Percentiles rank a stretch among this genome's conserved stretches.
phyloP scores from a whole-genome alignment of 2,329 filamentous ascomycete genomes.

The Epichloe scottii region DNA sequence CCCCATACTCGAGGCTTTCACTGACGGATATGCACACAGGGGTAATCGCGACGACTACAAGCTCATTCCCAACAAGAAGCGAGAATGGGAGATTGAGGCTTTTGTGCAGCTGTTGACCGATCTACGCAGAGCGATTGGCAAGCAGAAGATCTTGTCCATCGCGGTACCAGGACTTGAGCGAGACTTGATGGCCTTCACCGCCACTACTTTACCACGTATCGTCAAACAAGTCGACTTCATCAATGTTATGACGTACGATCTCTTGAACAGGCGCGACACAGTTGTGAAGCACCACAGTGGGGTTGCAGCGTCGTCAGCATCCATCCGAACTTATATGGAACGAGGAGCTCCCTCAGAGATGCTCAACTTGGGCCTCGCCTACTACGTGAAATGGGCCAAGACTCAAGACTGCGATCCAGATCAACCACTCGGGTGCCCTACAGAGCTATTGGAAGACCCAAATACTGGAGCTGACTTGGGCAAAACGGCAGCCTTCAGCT shows the following conservation, averaged over 20 bases:
- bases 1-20: background rate
- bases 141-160: conserved; percentile 48
- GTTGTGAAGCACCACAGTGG: conserved; percentile 53
- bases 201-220: conserved; percentile 44
- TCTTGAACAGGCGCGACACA: conserved; percentile 57
- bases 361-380: conserved; percentile 53
- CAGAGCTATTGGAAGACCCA: conserved; percentile 44
- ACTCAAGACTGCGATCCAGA: conserved; percentile 30
- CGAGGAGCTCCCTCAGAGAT: conserved; percentile 38
- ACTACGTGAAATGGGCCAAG: conserved; percentile 54
- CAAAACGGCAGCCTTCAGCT: conserved; percentile 48
- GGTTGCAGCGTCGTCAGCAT: conserved; percentile 39
- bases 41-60: conserved; percentile 64
- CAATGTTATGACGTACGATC: conserved; percentile 58
- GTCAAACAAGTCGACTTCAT: conserved; percentile 49
- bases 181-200: conserved; percentile 57
- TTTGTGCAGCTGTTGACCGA: conserved; percentile 49
- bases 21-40: conserved; percentile 15
- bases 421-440: conserved; percentile 40
- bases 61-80: conserved; percentile 44
- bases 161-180: conserved; percentile 52
- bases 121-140: conserved; percentile 44
- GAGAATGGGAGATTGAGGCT: conserved; percentile 47
- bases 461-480: conserved; percentile 43
- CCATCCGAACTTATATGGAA: conserved; percentile 46